Percentiles rank a stretch among this genome's conserved stretches.
Evolutionary conservation across 2,329 filamentous ascomycete species (phyloP).

Genomic region (Colletotrichum phormii): DNA sequence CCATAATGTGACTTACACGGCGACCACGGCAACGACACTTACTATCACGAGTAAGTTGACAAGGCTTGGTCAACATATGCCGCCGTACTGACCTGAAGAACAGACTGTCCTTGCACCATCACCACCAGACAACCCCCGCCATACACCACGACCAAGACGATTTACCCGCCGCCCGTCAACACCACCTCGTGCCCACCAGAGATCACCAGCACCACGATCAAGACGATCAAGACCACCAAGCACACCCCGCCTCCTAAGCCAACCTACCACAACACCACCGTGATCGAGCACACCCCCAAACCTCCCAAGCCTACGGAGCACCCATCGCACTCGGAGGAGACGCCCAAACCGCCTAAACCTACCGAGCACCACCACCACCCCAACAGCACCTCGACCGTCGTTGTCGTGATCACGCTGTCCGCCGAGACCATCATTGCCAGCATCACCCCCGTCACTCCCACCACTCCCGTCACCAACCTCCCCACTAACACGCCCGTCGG

Average conservation of each 20-base stretch:
- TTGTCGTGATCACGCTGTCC: constrained; percentile 22
- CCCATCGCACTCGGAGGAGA: neutral
- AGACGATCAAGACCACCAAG: constrained; percentile 18
- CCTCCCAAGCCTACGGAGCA: constrained; percentile 21
- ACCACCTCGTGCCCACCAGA: constrained; percentile 32
- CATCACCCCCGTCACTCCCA: constrained; percentile 4
- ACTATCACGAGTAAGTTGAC: constrained; percentile 56
- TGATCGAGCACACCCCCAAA: constrained; percentile 23
- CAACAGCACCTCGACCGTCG: constrained; percentile 24
- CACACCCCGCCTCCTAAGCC: constrained; percentile 26
- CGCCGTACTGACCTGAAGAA: constrained; percentile 41
- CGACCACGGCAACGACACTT: constrained; percentile 53
- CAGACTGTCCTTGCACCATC: constrained; percentile 61
- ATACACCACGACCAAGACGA: constrained; percentile 44
- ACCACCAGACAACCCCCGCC: constrained; percentile 47
- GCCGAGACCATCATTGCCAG: constrained; percentile 11
- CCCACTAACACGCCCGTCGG: constrained; percentile 16
- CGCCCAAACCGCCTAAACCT: constrained; percentile 21
- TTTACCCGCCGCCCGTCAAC: constrained; percentile 33
- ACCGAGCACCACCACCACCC: constrained; percentile 18
- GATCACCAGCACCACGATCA: constrained; percentile 20
- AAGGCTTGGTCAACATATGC: neutral
- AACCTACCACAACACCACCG: constrained; percentile 34
- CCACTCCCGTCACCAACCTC: neutral
- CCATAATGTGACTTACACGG: constrained; percentile 57